phyloP scores from a whole-genome alignment of 2,329 filamentous ascomycete species.

The Neoarthrinium moseri region DNA sequence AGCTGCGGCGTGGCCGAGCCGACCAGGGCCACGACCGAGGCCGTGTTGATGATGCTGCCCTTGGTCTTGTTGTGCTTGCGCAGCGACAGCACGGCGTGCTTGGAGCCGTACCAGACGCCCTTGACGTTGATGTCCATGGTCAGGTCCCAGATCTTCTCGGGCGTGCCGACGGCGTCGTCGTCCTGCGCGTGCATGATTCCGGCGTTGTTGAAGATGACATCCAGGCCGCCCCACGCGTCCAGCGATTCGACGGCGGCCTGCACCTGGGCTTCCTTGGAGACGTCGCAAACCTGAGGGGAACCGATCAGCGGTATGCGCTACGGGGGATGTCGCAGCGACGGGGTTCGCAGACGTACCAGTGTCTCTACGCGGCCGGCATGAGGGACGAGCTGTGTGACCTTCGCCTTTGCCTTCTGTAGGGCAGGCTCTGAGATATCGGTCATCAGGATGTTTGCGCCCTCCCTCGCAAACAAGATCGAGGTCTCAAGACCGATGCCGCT shows the following conservation, averaged over 20 bases:
- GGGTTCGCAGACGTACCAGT: conserved; percentile 33
- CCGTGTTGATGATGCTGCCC: conserved; percentile 88
- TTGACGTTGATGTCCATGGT: conserved; percentile 96
- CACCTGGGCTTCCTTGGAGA: conserved; percentile 81
- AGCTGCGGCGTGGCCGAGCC: conserved; percentile 86
- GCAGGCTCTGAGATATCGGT: conserved; percentile 79
- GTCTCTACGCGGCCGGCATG: conserved; percentile 60
- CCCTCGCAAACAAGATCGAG: conserved; percentile 81
- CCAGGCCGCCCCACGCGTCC: conserved; percentile 83
- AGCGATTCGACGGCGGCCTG: conserved; percentile 70
- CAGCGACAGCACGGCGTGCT: conserved; percentile 82
- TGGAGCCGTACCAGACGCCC: conserved; percentile 95
- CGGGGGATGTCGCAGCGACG: background rate
- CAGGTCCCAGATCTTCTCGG: conserved; percentile 90
- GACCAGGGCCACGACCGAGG: conserved; percentile 83
- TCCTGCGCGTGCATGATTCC: conserved; percentile 92
- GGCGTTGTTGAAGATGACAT: conserved; percentile 96
- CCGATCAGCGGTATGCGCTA: background rate
- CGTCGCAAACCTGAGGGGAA: conserved; percentile 59
- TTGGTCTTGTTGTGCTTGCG: conserved; percentile 76
- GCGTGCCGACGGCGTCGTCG: conserved; percentile 77
- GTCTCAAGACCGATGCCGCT: conserved; percentile 95
- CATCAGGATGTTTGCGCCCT: conserved; percentile 84
- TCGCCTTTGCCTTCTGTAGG: conserved; percentile 72
- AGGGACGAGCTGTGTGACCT: conserved; percentile 72